Base-by-base conservation (phyloP, 2,329 filamentous ascomycete genomes). In the Tolypocladium nubicola region DNA sequence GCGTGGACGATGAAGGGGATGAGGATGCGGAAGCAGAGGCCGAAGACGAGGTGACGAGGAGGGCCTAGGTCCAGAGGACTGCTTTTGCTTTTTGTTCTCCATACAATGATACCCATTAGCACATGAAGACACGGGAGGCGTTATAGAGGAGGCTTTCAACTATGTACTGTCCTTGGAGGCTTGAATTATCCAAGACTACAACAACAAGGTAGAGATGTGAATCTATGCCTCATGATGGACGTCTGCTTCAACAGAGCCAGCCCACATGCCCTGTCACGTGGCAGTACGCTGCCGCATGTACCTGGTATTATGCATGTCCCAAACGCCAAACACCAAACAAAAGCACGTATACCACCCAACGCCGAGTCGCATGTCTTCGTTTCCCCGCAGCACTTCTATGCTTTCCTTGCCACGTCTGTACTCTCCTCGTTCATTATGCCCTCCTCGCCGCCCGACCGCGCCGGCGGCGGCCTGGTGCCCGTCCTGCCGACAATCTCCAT, bases 401-500 rank as follows among this genome's bases (percentile, higher is more conserved):
- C 8, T 37, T 52, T 37, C 30, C 47, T 37, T 14, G 21, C 30
- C 47, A 21, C 19, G 19, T 21, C 47, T 52, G 30, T 10, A 21
- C 10, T 35, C 19, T 37, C 30, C n/a, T 37, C 30, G 30, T 9
- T n/a, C 2, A 37, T 14, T 2, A 52, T 52, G 30, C 30, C n/a
- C n/a, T 39, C 40, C 19, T 49, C 56, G 23, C 10, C 19, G 33
- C 56, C 33, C 33, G 10, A 49, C 39, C 59, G 50, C 30, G 59
- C 59, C 7, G 61, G 61, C 13, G 45, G 60, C 37, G 59, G 54
- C 19, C 1, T 10, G 9, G 61, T 61, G 16, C 38, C 11, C 11
- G 63, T 65, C 66, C 73, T 76, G 13, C 81, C 80, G 7, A 83
- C 73, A 52, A 82, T 75, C 4, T 80, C 80, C 39, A 79, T 75